These are phyloP conservation scores for Fusarium sp. DNA, from an alignment of 2,329 filamentous ascomycete genomes.

Conservation along the genomic window DNA sequence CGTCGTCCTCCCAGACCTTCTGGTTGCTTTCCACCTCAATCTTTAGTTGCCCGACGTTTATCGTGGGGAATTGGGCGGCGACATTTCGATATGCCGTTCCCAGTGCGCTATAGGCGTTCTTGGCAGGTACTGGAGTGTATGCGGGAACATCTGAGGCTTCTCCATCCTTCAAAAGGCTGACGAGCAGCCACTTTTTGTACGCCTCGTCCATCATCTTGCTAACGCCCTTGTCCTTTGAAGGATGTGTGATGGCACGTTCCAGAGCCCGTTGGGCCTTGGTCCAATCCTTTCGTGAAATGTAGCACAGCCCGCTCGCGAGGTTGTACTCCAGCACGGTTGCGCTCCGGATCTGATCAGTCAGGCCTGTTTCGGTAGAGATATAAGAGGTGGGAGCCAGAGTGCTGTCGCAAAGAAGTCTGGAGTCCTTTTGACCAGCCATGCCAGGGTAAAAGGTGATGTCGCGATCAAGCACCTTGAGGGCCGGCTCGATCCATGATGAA, in stretches of 20 bases:
- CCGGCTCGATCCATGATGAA: slow-evolving; percentile 63
- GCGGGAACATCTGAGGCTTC: slow-evolving; percentile 66
- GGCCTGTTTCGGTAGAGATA: slow-evolving; percentile 68
- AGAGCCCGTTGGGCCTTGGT: slow-evolving; percentile 70
- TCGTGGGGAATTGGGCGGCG: slow-evolving; percentile 73
- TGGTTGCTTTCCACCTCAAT: slow-evolving; percentile 70
- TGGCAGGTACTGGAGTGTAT: slow-evolving; percentile 63
- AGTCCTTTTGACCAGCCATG: slow-evolving; percentile 50
- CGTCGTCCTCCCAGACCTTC: slow-evolving; percentile 75
- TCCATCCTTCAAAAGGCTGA: slow-evolving; percentile 78
- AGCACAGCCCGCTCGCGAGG: slow-evolving; percentile 72
- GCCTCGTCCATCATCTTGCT: slow-evolving; percentile 88
- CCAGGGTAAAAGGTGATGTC: slow-evolving; percentile 74
- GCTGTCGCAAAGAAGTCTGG: slow-evolving; percentile 59
- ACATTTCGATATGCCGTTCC: slow-evolving; percentile 79
- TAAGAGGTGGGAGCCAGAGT: slow-evolving; percentile 63
- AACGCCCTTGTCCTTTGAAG: slow-evolving; percentile 69
- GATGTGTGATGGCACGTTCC: slow-evolving; percentile 74
- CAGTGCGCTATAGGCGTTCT: slow-evolving; percentile 67
- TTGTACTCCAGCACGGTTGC: slow-evolving; percentile 75
- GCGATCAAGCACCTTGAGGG: slow-evolving; percentile 71
- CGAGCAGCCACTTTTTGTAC: slow-evolving; percentile 90
- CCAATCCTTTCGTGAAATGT: slow-evolving; percentile 72
- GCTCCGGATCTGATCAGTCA: slow-evolving; percentile 66
- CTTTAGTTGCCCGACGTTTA: slow-evolving; percentile 67